Evolutionary conservation across 257 asterid species (phyloP), one percentile per base, ranked within the genome.

Genomic region (Gentiana straminea): DNA sequence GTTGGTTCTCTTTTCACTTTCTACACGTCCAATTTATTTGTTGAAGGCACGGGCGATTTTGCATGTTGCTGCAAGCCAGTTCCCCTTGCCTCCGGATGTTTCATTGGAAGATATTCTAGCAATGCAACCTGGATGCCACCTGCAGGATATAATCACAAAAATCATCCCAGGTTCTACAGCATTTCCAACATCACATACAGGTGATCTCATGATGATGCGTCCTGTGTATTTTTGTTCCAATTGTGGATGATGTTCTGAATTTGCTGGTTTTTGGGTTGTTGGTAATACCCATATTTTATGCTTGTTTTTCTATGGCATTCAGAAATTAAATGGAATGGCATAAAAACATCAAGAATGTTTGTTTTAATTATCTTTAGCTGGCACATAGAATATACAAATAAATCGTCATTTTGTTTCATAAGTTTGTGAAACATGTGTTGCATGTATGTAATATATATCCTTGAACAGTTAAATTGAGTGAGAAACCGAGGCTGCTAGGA

Each of bases 31-130:
- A 64, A 49, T 63, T 60, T 60, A 15, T 38, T 12, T 65, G 37
- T 54, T 66, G 54, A 61, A 88, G 98, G 98, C 89, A 70, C 86
- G 64, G 43, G 78, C 81, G 38, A 73, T 92, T 62, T 60, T 92
- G 94, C 87, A 83, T 59, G 73, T 85, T 37, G 98, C 98, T 64
- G 90, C 95, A 52, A 87, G 84, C 62, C 90, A 94, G 53, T 68
- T 68, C 65, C 75, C 67, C 62, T 70, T 75, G 64, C 77, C 83
- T 61, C 86, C 75, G 49, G 95, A 78, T 68, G 77, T 67, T 57
- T 75, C 70, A 51, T 68, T 72, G 71, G 83, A 77, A 68, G 71
- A 75, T 15, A 44, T 75, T 71, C 64, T 48, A 15, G 73, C 69
- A 43, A 68, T 70, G 64, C 95, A 66, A 69, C 79, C 83, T 59